These are phyloP conservation scores for Spathaspora arborariae DNA, from an alignment of 805 yeast species.

Conservation along the genomic window DNA sequence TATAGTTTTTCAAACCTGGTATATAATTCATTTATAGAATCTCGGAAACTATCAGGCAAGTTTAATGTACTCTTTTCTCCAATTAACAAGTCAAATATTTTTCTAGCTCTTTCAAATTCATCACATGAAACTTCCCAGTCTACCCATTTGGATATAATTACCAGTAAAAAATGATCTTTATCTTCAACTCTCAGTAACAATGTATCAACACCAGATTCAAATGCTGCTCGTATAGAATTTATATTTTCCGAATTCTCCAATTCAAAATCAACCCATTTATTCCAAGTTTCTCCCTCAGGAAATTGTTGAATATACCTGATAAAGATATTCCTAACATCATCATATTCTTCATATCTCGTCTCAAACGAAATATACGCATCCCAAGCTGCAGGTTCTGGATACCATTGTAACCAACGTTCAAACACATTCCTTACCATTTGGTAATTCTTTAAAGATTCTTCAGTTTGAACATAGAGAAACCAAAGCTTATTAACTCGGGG, in stretches of 20 bases:
- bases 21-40: conserved; percentile 35
- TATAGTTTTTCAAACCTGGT: conserved; percentile 62
- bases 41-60: conserved; percentile 25
- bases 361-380: conserved; percentile 71
- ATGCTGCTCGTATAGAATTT: conserved; percentile 59
- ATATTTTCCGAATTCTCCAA: conserved; percentile 23
- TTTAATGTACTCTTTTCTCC: conserved; percentile 21
- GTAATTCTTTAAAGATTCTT: conserved; percentile 69
- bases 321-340: conserved; percentile 56
- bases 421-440: conserved; percentile 61
- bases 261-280: conserved; percentile 74
- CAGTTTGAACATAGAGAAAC: conserved; percentile 78
- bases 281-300: conserved; percentile 54
- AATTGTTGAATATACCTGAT: conserved; percentile 43
- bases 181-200: conserved; percentile 21
- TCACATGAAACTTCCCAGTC: conserved; percentile 61
- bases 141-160: conserved; percentile 54
- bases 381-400: conserved; percentile 69
- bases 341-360: conserved; percentile 54
- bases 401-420: conserved; percentile 79
- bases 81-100: conserved; percentile 52
- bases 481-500: conserved; percentile 85
- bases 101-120: conserved; percentile 61
- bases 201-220: conserved; percentile 61
- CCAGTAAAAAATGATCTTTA: conserved; percentile 21